A percentile compares a stretch with the other conserved stretches of the same genome.
Conservation (phyloP, 805 yeast genomes). For the Cyberlindnera xylosilytica region DNA sequence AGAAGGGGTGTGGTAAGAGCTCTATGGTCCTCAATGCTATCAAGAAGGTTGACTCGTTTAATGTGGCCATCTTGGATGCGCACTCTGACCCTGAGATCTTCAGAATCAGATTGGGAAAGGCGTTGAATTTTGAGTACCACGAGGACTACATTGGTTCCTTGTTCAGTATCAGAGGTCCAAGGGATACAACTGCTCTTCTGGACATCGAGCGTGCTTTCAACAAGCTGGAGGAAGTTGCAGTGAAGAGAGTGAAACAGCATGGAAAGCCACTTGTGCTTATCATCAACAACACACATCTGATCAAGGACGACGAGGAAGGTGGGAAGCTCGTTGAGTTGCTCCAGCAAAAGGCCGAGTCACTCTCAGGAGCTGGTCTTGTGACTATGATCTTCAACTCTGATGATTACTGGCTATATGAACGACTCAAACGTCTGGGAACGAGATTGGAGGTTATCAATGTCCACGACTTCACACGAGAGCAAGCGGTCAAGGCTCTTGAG, state of each 20-base stretch:
- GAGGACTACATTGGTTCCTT: conserved; percentile 84
- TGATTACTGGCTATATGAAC: conserved; percentile 85
- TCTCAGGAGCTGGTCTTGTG: conserved; percentile 55
- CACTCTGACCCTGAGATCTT: conserved; percentile 85
- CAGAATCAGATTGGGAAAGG: conserved; percentile 71
- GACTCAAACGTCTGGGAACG: conserved; percentile 68
- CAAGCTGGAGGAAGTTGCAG: conserved; percentile 70
- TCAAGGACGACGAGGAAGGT: conserved; percentile 75
- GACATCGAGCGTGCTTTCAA: conserved; percentile 83
- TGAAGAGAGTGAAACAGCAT: conserved; percentile 38
- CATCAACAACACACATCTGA: conserved; percentile 72
- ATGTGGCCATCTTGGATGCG: conserved; percentile 73
- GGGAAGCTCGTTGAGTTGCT: conserved; percentile 63
- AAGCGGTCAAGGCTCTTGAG: conserved; percentile 53
- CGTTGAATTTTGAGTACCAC: conserved; percentile 66
- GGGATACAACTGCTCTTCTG: conserved; percentile 77
- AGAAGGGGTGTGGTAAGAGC: conserved; percentile 84
- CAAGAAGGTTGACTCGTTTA: conserved; percentile 56
- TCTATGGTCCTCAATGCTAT: conserved; percentile 71
- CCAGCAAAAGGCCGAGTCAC: conserved; percentile 79
- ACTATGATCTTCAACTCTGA: conserved; percentile 72
- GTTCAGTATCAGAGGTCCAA: conserved; percentile 77
- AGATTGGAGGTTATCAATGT: conserved; percentile 71
- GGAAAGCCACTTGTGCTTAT: conserved; percentile 62
- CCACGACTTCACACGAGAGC: conserved; percentile 53